phyloP scores from a whole-genome alignment of 202 grass and related monocot species.

The Sporobolus alterniflorus region DNA sequence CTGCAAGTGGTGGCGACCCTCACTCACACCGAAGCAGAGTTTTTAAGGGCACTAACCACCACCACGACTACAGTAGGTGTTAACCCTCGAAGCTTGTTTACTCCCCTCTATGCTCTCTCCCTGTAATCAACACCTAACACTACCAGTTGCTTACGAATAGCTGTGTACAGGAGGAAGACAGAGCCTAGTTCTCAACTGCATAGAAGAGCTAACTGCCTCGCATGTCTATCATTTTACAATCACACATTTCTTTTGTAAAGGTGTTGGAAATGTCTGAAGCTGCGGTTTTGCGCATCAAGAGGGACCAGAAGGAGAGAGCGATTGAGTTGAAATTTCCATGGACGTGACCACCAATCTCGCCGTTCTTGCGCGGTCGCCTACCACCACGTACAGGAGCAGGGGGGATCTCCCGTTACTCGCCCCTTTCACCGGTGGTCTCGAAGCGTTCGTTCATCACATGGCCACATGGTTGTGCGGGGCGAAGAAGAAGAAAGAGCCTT shows the following conservation, averaged over 20 bases:
- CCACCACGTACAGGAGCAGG: constrained; percentile 30
- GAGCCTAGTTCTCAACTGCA: no score
- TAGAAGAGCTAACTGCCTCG: no score
- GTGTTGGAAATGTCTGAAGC: not conserved
- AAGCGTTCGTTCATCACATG: constrained; percentile 40
- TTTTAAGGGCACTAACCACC: not conserved
- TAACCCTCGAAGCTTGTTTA: constrained; percentile 41
- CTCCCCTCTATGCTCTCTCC: constrained; percentile 18
- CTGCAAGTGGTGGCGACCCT: constrained; percentile 11
- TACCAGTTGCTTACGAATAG: no score
- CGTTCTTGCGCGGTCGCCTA: constrained; percentile 39
- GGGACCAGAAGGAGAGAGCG: not conserved
- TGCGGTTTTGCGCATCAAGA: not conserved
- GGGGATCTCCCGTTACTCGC: constrained; percentile 49
- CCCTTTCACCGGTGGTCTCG: constrained; percentile 58
- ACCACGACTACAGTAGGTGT: not conserved
- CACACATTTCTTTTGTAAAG: no score
- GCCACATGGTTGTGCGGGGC: constrained; percentile 37
- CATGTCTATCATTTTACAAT: no score
- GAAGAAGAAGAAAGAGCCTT: not conserved
- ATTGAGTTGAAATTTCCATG: constrained; percentile 1
- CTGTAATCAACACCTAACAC: constrained; percentile 24
- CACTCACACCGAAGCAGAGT: constrained; percentile 16
- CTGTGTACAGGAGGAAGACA: no score
- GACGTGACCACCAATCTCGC: constrained; percentile 20